Conservation (phyloP, 176 grass and related monocot species). For the Cenchrus fungigraminus region DNA sequence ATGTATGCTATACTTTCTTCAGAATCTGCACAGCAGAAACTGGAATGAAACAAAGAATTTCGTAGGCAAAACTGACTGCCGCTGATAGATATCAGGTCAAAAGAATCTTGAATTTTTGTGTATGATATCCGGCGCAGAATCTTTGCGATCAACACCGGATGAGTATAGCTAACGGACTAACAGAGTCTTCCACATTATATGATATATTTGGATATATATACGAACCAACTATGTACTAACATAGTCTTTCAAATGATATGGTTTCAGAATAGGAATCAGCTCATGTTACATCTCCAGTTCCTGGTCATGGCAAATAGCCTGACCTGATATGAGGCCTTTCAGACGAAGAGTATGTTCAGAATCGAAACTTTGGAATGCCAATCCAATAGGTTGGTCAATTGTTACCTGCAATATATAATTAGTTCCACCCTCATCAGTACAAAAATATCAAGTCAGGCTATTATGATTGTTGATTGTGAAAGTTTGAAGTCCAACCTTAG, state of each 20-base stretch:
- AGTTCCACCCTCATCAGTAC: not conserved
- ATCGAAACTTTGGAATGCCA: slow-evolving; percentile 2
- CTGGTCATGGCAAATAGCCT: not conserved
- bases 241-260: not conserved
- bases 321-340: slow-evolving; percentile 7
- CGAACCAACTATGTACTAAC: no score
- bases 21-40: not conserved
- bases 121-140: not conserved
- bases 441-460: not conserved
- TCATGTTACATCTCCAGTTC: slow-evolving; percentile 11
- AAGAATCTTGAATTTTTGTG: slow-evolving; percentile 23
- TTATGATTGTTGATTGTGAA: not conserved
- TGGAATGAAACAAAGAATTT: not conserved
- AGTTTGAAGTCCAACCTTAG: slow-evolving; percentile 13
- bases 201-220: no score
- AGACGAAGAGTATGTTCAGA: slow-evolving; percentile 2
- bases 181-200: not conserved
- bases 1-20: not conserved
- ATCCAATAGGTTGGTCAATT: not conserved
- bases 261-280: slow-evolving; percentile 26
- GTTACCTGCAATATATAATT: slow-evolving; percentile 31
- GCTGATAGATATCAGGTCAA: slow-evolving; percentile 11
- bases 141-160: not conserved
- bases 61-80: slow-evolving; percentile 1
- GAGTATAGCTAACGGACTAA: not conserved